These are phyloP conservation scores for Diaporthe longicolla DNA, from an alignment of 2,329 filamentous ascomycete genomes.

Conservation along the genomic window DNA sequence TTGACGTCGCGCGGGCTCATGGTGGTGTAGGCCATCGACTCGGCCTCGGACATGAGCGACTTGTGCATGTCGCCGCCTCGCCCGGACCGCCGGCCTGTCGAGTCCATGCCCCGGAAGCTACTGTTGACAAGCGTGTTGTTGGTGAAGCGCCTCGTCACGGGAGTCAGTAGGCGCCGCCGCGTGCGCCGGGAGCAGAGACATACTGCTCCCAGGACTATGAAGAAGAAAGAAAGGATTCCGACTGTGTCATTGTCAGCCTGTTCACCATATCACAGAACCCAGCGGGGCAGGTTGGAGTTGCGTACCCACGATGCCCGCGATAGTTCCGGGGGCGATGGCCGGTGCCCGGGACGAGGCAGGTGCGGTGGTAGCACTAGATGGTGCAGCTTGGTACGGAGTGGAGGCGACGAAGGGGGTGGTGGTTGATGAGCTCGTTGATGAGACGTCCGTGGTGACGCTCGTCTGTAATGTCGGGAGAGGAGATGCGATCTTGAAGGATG, in stretches of 20 bases:
- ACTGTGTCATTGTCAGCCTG: conserved; percentile 9
- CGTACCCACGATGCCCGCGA: conserved; percentile 32
- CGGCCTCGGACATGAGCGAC: conserved; percentile 12
- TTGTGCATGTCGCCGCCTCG: conserved; percentile 8
- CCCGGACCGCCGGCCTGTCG: neutral
- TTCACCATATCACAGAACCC: neutral
- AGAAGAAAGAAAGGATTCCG: conserved; percentile 2
- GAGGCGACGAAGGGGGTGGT: neutral
- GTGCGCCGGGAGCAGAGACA: conserved; percentile 33
- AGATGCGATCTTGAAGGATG: conserved; percentile 19
- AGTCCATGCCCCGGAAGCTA: neutral
- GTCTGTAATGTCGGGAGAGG: conserved; percentile 11
- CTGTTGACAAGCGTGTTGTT: neutral
- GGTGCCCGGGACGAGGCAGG: conserved; percentile 15
- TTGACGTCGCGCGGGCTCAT: neutral
- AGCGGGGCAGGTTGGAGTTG: neutral
- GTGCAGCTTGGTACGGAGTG: conserved; percentile 4
- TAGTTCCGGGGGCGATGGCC: conserved; percentile 17
- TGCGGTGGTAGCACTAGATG: neutral
- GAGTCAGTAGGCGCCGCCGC: neutral
- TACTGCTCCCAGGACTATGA: conserved; percentile 20
- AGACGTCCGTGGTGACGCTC: conserved; percentile 6
- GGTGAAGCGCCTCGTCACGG: conserved; percentile 11
- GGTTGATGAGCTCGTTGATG: neutral
- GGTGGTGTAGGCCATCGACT: neutral